Conservation (phyloP, 768 basidiomycete genomes). For the Tephrocybe rancida region DNA sequence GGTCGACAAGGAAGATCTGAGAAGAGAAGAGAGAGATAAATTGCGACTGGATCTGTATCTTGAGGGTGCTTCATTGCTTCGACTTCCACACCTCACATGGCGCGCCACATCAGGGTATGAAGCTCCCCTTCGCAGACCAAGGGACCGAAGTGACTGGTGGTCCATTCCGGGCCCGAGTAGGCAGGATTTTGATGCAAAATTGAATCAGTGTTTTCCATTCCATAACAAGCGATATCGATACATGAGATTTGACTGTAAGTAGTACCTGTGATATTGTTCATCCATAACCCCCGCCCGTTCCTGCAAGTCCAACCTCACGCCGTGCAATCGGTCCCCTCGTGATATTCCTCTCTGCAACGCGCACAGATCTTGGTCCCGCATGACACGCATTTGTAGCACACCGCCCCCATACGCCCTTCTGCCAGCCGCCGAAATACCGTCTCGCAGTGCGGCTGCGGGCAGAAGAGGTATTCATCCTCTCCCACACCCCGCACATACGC, state of each 20-base stretch:
- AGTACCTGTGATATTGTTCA: background rate
- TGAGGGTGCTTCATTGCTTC: background rate
- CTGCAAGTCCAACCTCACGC: background rate
- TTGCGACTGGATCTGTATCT: background rate
- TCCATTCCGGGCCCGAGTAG: background rate
- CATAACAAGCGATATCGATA: background rate
- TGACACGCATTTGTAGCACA: constrained; percentile 28
- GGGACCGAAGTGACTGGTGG: background rate
- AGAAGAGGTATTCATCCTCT: constrained; percentile 49
- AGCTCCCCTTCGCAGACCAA: background rate
- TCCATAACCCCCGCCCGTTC: background rate
- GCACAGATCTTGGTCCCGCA: constrained; percentile 40
- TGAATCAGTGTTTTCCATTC: background rate
- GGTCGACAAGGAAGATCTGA: background rate
- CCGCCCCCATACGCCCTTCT: constrained; percentile 1
- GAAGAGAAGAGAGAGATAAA: background rate
- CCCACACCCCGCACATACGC: constrained; percentile 39
- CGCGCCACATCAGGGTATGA: background rate
- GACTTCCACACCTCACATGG: background rate
- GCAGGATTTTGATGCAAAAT: too few species aligned
- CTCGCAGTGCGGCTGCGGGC: constrained; percentile 53
- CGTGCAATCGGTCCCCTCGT: constrained; percentile 42
- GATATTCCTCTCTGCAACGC: constrained; percentile 38
- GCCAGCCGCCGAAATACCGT: constrained; percentile 40
- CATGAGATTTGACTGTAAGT: background rate